Conservation (phyloP, 257 asterid species). For the Jacaranda mimosifolia region DNA sequence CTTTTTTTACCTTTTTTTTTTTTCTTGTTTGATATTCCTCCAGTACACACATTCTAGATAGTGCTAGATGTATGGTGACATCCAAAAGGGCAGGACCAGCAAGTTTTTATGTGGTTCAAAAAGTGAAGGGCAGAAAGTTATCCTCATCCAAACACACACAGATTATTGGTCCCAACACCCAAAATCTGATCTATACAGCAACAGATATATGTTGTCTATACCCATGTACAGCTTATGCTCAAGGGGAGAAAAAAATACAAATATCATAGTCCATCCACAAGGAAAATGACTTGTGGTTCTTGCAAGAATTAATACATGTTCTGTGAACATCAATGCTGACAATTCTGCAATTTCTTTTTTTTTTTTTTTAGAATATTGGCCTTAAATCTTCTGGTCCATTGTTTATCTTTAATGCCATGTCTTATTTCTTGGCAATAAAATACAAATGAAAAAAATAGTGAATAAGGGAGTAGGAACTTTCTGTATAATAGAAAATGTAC, state of each 20-base stretch:
- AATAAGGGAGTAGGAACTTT: too few species aligned
- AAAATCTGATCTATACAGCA: constrained; percentile 24
- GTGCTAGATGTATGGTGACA: background rate
- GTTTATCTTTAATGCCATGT: too few species aligned
- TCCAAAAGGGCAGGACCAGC: background rate
- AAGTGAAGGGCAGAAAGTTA: background rate
- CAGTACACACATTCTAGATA: background rate
- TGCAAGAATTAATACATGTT: background rate
- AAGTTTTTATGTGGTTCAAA: constrained; percentile 16
- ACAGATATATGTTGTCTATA: background rate
- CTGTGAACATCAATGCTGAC: background rate
- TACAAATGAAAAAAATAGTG: too few species aligned
- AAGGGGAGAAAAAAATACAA: background rate
- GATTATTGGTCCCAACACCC: constrained; percentile 29
- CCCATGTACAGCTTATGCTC: constrained; percentile 23
- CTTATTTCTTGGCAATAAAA: too few species aligned
- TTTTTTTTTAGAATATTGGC: background rate
- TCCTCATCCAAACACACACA: constrained; percentile 23
- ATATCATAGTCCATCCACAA: background rate
- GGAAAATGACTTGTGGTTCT: constrained; percentile 21
- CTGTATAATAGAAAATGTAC: too few species aligned
- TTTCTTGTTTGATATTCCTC: background rate
- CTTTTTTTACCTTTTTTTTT: too few species aligned
- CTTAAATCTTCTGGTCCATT: background rate
- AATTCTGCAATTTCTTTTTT: background rate